Evolutionary conservation across 2,329 filamentous ascomycete species (phyloP), one percentile per base, ranked within the genome.

Genomic region (Cladophialophora immunda): DNA sequence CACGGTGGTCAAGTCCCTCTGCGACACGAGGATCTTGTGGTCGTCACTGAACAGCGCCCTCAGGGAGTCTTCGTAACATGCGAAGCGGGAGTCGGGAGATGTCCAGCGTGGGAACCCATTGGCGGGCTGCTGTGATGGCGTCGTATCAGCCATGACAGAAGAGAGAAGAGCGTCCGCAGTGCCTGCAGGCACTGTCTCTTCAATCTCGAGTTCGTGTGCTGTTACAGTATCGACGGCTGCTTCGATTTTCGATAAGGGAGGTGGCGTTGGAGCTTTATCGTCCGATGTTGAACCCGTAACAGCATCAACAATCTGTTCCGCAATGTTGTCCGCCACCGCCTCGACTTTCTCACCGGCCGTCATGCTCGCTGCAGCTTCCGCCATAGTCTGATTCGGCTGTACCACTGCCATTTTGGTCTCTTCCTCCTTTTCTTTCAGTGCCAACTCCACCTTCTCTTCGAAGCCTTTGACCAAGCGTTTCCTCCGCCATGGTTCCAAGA

Each of bases 401-500:
- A 70, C 54, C 5, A 61, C 11, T 15, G 38, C 47, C 17, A 38
- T 56, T 11, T 57, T 50, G n/a, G 56, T 63, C 9, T 47, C 27
- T 29, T 58, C 66, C 3, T 62, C 57, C 27, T 90, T 88, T 77
- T 92, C 90, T 74, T 92, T 90, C 60, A 92, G 77, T 1, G 89
- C 88, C 72, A 87, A 85, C 69, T 86, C 84, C 64, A 93, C 90
- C 78, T 93, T 89, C 73, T 92, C 90, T 71, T 93, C 91, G 73
- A 95, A 92, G 27, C 91, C 94, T 72, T 86, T 88, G 65, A 98
- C 92, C 68, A 99, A 86, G 73, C 93, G 85, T 75, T 83, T 85
- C 73, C 95, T 84, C 73, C 93, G 89, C 93, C 94, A 98, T 3
- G 95, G 95, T 84, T 99, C 94, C 68, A 97, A 90, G 22, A 95